Evolutionary conservation across 2,329 filamentous ascomycete species (phyloP).

Genomic region (Claviceps capensis): DNA sequence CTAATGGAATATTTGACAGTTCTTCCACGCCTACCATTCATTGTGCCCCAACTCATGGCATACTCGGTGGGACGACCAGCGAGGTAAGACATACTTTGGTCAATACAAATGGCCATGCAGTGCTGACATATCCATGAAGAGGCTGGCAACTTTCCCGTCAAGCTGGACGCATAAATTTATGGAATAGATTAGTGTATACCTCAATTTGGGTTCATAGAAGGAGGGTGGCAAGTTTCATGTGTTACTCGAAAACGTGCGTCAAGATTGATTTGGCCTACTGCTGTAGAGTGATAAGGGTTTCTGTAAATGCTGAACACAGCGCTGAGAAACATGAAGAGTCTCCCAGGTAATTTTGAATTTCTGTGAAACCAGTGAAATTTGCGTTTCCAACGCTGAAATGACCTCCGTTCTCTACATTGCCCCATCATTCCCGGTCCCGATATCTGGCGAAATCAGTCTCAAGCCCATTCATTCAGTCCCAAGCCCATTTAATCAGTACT

Average conservation of each 20-base stretch:
- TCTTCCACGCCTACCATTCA: slow-evolving; percentile 91
- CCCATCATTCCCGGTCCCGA: too few relatives aligned
- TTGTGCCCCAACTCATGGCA: slow-evolving; percentile 95
- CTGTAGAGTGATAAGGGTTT: slow-evolving; percentile 7
- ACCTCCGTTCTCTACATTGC: not conserved
- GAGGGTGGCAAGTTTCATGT: slow-evolving; percentile 20
- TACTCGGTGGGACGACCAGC: slow-evolving; percentile 92
- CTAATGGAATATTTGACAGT: slow-evolving; percentile 38
- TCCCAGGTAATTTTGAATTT: not conserved
- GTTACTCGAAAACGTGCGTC: slow-evolving; percentile 20
- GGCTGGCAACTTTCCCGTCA: slow-evolving; percentile 53
- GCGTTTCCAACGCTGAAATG: not conserved
- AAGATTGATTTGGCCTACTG: slow-evolving; percentile 10
- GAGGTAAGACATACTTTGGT: slow-evolving; percentile 47
- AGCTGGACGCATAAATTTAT: slow-evolving; percentile 42
- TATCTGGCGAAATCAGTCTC: too few relatives aligned
- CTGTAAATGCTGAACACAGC: slow-evolving; percentile 3
- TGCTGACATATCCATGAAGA: slow-evolving; percentile 30
- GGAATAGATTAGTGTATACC: slow-evolving; percentile 10
- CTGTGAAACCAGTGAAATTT: not conserved
- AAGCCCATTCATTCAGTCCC: not conserved
- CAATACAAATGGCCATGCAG: slow-evolving; percentile 2
- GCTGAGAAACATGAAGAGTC: not conserved
- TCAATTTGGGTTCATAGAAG: slow-evolving; percentile 14
- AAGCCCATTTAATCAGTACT: not conserved